Evolutionary conservation across 306 rosid genomes (phyloP).

Genomic region (Dicorynia guianensis): DNA sequence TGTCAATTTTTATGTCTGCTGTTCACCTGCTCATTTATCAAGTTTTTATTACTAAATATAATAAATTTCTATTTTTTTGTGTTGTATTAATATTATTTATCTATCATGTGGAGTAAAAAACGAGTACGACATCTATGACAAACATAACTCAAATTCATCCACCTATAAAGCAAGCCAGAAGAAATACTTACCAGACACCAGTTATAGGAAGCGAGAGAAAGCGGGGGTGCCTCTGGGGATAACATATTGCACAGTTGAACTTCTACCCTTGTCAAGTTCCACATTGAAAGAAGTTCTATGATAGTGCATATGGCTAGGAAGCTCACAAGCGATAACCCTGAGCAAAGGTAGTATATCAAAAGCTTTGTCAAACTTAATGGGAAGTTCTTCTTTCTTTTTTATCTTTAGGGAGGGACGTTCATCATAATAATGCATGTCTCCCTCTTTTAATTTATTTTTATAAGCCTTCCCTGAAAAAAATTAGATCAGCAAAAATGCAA

Average conservation of each 20-base stretch:
- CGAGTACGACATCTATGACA: conserved; percentile 20
- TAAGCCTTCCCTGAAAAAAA: conserved; percentile 22
- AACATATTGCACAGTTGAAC: conserved; percentile 89
- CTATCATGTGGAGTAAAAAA: neutral
- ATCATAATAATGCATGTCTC: conserved; percentile 21
- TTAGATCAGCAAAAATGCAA: conserved; percentile 22
- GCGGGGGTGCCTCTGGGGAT: conserved; percentile 91
- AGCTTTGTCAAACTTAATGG: conserved; percentile 27
- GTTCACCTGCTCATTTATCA: neutral
- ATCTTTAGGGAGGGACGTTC: no score
- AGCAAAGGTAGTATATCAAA: conserved; percentile 42
- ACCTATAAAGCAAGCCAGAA: conserved; percentile 22
- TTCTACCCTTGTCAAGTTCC: conserved; percentile 97
- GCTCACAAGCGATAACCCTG: conserved; percentile 77
- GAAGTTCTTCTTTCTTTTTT: no score
- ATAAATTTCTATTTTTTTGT: neutral
- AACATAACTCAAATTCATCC: conserved; percentile 28
- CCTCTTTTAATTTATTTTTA: conserved; percentile 2
- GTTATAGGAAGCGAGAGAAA: conserved; percentile 84
- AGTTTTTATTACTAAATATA: conserved; percentile 24
- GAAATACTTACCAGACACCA: conserved; percentile 72
- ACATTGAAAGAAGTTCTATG: conserved; percentile 90
- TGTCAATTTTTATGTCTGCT: neutral
- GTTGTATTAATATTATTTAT: neutral
- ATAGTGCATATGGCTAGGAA: conserved; percentile 75